Evolutionary conservation across 2,329 filamentous ascomycete species (phyloP), one percentile per base, ranked within the genome.

Genomic region (Epichloe gansuensis): DNA sequence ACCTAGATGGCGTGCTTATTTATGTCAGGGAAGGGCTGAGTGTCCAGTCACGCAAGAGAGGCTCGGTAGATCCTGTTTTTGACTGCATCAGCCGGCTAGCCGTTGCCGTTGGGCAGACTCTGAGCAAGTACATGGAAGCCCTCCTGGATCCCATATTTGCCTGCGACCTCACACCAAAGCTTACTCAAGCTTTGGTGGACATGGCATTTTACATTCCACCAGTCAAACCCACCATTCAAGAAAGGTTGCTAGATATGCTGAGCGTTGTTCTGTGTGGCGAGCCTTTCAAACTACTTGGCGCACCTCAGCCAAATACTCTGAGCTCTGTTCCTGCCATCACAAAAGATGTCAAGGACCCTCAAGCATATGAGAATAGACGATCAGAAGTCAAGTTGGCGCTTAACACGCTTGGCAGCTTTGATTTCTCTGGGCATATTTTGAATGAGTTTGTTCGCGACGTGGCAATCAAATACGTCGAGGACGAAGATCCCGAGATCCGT

Each of bases 371-470:
- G 59, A 82, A 81, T 58, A 75, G 85, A 54, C 90, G 94, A 65
- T 76, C 83, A 8, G 91, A 98, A 65, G 87, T 98, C 56, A 94
- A 94, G 57, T 75, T 98, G 50, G 93, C 93, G 4, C 76, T 98
- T 15, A 90, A 95, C 61, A 98, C 94, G 0, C 75, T 98, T 0
- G 94, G 93, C n/a, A 96, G 89, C 64, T 98, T 98, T 62, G 93
- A 98, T 66, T 98, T 98, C 63, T 84, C 78, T 55, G 84, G 88
- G 2, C 89, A 97, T 62, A 86, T 96, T 15, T 73, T 99, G 15
- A 99, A 99, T 61, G 94, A 99, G 65, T 99, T 99, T 60, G 93
- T 98, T 31, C 87, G 93, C 25, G 93, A 99, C 64, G 93, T 98
- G 48, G 93, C 94, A 4, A 94, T 98, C 63, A 93, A 91, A 66